Evolutionary conservation across 768 basidiomycete species (phyloP).

Genomic region (Tulasnella sp.): DNA sequence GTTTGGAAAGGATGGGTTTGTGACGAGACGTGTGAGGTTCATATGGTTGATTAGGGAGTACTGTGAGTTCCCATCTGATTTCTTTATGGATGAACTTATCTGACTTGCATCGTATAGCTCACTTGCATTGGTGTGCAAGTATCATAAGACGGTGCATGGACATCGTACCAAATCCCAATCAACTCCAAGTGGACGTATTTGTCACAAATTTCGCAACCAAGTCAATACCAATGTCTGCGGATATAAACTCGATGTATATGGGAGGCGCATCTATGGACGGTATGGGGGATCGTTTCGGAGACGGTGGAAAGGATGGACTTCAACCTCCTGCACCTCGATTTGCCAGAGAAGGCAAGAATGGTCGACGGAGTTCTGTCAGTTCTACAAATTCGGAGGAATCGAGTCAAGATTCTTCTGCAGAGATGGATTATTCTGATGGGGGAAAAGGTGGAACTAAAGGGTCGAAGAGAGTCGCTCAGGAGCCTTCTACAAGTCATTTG

Average conservation of each 20-base stretch:
- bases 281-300: neutral
- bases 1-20: constrained; percentile 23
- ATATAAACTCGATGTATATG: neutral
- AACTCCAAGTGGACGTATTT: constrained; percentile 57
- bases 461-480: no score
- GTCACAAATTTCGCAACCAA: constrained; percentile 41
- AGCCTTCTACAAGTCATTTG: no score
- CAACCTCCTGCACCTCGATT: constrained; percentile 29
- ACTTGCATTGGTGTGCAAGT: constrained; percentile 65
- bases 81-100: neutral
- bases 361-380: constrained; percentile 3
- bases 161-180: constrained; percentile 33
- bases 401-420: constrained; percentile 23
- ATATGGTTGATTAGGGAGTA: constrained; percentile 70
- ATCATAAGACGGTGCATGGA: constrained; percentile 48
- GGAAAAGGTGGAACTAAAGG: neutral
- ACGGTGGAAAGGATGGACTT: constrained; percentile 22
- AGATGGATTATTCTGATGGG: constrained; percentile 24
- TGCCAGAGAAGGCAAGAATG: constrained; percentile 9
- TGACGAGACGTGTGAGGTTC: constrained; percentile 49
- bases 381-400: constrained; percentile 6
- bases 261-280: neutral
- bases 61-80: constrained; percentile 32
- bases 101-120: constrained; percentile 32
- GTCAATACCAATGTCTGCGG: neutral